Evolutionary conservation across 2,329 filamentous ascomycete species (phyloP), one percentile per base, ranked within the genome.

Genomic region (Penicillium brevicompactum): DNA sequence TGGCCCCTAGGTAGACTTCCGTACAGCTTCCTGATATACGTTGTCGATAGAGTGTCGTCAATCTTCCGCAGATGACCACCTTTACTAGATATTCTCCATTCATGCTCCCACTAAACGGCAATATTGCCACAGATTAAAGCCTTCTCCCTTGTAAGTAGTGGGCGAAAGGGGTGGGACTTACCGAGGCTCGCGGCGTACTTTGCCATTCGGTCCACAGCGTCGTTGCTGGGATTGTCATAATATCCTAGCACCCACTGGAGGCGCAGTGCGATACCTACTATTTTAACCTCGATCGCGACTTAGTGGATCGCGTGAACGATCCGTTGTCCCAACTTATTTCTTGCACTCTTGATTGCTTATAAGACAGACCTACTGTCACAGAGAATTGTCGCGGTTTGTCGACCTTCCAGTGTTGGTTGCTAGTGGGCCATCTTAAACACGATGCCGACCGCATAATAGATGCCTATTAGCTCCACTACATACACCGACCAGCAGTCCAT

Each of bases 401-500:
- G 30, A 31, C 10, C 30, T 31, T 5, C 16, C 38, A 32, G 6
- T 10, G n/a, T 54, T 14, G 22, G 30, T 58, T 59, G 14, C n/a
- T n/a, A n/a, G n/a, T n/a, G n/a, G n/a, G n/a, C n/a, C n/a, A n/a
- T n/a, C n/a, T n/a, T n/a, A n/a, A 52, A 54, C 44, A 61, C 51
- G 4, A 55, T 45, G 38, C 47, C 55, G 44, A 62, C 55, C 1
- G 63, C 61, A 27, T 63, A 54, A 24, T 61, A 56, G 43, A 67
- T 65, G 22, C 60, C 53, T 18, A 67, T 59, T 10, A 62, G 54
- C 49, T 67, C 65, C 14, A 57, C 61, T 2, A 49, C 52, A 31
- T 67, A 55, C 8, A 67, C 59, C 2, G 62, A 63, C 63, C 62
- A 67, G 1, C 57, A 51, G 32, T 60, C 63, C 42, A 62, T 62